phyloP scores from a whole-genome alignment of 163 green algal genomes.

The Chloromonas sp. region DNA sequence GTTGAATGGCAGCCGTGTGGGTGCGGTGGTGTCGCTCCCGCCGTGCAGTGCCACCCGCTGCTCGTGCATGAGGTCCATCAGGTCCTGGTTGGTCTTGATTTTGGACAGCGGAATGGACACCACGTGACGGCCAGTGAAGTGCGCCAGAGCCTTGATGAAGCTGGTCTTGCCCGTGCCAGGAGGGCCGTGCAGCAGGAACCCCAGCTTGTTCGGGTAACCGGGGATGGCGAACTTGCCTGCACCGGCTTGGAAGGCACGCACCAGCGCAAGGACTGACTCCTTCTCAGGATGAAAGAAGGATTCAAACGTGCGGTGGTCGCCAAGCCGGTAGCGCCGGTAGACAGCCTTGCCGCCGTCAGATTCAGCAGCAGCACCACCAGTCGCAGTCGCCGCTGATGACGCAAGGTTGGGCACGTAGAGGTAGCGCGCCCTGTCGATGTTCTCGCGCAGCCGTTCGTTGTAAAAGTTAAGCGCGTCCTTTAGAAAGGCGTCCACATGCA shows the following conservation, averaged over 20 bases:
- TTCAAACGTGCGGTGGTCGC: constrained; percentile 31
- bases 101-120: constrained; percentile 33
- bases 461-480: background rate
- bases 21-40: background rate
- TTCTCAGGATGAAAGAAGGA: constrained; percentile 40
- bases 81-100: constrained; percentile 28
- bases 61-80: constrained; percentile 13
- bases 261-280: constrained; percentile 19
- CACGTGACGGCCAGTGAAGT: constrained; percentile 31
- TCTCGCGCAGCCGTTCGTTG: background rate
- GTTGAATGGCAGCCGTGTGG: constrained; percentile 16
- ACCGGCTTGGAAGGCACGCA: constrained; percentile 10
- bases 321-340: constrained; percentile 22
- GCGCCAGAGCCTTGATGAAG: constrained; percentile 40
- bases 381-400: background rate
- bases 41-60: background rate
- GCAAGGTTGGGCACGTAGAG: background rate
- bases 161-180: constrained; percentile 40
- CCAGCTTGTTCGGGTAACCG: constrained; percentile 41
- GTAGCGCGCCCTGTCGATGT: constrained; percentile 2
- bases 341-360: background rate
- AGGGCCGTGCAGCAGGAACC: constrained; percentile 45
- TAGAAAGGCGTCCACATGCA: constrained; percentile 1
- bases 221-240: constrained; percentile 34
- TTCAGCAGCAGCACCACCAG: background rate